Evolutionary conservation across 352 stramenopile genomes (phyloP), one percentile per base, ranked within the genome.

Genomic region (Halophytophthora batemanensis): DNA sequence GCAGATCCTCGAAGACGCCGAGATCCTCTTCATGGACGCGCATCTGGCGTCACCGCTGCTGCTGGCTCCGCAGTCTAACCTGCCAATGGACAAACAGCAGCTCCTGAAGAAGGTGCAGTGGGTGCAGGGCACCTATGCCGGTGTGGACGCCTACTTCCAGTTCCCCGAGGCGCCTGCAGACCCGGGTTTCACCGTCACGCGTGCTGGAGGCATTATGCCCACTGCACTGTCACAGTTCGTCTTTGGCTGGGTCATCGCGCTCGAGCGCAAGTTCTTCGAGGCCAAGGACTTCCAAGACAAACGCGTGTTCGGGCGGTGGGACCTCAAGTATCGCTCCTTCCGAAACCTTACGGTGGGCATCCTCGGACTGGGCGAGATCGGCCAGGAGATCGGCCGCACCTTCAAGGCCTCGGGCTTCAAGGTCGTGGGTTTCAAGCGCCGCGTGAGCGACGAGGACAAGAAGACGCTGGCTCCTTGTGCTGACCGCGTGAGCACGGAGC

Each of bases 391-490:
- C 44, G 77, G 75, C 8, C 73, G 57, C 13, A 58, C 81, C 42
- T 41, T 84, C 41, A 71, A 63, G 39, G 53, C 46, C 18, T 64
- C 76, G 0, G 77, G 76, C 28, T 91, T 86, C 53, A 66, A 72
- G 19, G 81, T 91, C 36, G 23, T 89, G 18, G 81, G 81, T 6
- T 87, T 91, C 54, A 91, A 89, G 60, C 74, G 74, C 22, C 61
- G 57, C 18, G 21, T 85, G 3, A 57, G 36, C 17, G 34, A 45
- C 0, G 44, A 37, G 0, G 48, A 71, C 15, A 37, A 53, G 6
- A 21, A 39, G 3, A 47, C 53, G 11, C 37, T 66, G 11, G 19
- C 22, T 0, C 42, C 54, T 15, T 70, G 56, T 21, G 66, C 66
- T 0, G 55, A 85, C 45, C 61, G 60, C 2, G 49, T 87, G 25